Conservation (phyloP, 2,329 filamentous ascomycete genomes). For the Penicillium concentricum region DNA sequence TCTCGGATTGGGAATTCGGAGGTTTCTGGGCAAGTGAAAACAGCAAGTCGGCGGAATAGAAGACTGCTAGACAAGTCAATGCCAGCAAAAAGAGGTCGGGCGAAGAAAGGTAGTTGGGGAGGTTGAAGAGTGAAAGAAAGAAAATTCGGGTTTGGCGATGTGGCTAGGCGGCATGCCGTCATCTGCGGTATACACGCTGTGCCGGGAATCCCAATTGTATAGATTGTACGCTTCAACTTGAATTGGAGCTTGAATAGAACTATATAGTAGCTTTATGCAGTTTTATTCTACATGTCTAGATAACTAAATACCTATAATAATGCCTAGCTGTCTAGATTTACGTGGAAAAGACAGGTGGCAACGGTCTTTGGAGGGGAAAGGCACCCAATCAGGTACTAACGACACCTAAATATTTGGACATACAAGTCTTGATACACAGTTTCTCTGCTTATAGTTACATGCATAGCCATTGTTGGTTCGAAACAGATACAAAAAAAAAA, state of each 20-base stretch:
- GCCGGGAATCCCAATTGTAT: neutral
- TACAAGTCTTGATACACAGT: neutral
- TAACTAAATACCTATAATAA: neutral
- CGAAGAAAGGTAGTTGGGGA: conserved; percentile 29
- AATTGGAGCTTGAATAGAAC: neutral
- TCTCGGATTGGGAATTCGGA: conserved; percentile 4
- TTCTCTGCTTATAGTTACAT: neutral
- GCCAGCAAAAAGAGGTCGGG: conserved; percentile 43
- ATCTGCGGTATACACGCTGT: conserved; percentile 11
- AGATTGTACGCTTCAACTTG: neutral
- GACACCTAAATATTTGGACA: neutral
- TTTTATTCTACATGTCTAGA: neutral
- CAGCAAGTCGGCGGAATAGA: conserved; percentile 14
- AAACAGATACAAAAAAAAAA: conserved; percentile 2
- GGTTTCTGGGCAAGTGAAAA: conserved; percentile 2
- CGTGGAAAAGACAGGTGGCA: neutral
- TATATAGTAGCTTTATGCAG: neutral
- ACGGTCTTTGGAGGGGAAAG: neutral
- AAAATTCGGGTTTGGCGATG: conserved; percentile 29
- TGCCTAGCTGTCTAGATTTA: neutral
- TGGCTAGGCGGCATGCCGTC: conserved; percentile 28
- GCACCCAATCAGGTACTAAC: neutral
- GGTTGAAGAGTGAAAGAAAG: conserved; percentile 21
- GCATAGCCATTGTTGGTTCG: neutral
- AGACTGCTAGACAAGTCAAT: conserved; percentile 52